Evolutionary conservation across 371 early-diverging fungal genomes (phyloP), one percentile per base, ranked within the genome.

Genomic region (Gilbertella persicaria): DNA sequence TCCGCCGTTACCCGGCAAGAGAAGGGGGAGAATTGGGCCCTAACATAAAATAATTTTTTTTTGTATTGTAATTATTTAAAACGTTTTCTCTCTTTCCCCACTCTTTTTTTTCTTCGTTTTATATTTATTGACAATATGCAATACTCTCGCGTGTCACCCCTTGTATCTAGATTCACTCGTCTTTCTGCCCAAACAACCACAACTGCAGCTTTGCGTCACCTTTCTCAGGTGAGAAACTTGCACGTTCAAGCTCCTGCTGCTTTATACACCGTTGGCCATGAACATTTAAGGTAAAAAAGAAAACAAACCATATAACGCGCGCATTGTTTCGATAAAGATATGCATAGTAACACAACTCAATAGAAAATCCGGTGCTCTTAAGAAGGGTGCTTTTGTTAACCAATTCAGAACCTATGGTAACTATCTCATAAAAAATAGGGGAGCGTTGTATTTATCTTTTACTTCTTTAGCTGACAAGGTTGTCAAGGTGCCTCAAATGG

Each of bases 401-500:
- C 75, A 75, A 64, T 53, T 71, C 17, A 65, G 75, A 71, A 68
- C 66, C 19, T 75, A 75, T 64, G 75, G 75, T 75, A 71, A 50
- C 42, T 26, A 35, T 6, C 12, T 28, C 4, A 16, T 41, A 41
- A 21, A 8, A 41, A 4, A 41, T 41, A 5, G 21, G 8, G 8
- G 3, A 9, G 38, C n/a, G n/a, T 21, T 41, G 5, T 41, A 13
- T 41, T 13, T 41, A 13, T 41, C 8, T 33, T 33, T 2, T 33
- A 3, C 10, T 40, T 39, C 28, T 41, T 13, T 52, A 88, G 88
- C 86, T 40, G 85, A 88, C 66, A 86, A 83, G 74, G 82, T 90
- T 55, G 85, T 98, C 74, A 88, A 93, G 78, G 91, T 91, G 24
- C 99, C 99, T 38, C 87, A 89, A 45, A 91, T 98, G 93, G 97